A percentile compares a stretch with the other conserved stretches of the same genome.
These are phyloP conservation scores for Trichophyton schoenleinii DNA, from an alignment of 2,329 filamentous ascomycete genomes.

Conservation along the genomic window DNA sequence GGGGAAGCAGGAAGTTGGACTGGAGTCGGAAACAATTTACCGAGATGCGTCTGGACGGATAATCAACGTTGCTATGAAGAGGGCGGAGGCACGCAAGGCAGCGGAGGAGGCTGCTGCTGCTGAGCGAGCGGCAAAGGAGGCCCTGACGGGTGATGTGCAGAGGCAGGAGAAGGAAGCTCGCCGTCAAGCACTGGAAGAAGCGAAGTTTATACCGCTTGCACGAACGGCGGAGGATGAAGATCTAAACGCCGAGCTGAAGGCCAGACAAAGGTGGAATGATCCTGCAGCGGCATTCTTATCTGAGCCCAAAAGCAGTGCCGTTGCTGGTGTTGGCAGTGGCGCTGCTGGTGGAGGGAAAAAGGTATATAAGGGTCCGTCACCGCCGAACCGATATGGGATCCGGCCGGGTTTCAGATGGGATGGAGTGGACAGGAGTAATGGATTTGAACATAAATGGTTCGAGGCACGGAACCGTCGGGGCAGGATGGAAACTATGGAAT, in stretches of 20 bases:
- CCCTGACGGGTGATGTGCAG: constrained; percentile 77
- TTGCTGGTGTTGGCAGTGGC: constrained; percentile 42
- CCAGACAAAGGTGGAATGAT: constrained; percentile 76
- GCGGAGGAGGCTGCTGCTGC: constrained; percentile 57
- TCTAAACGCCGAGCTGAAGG: constrained; percentile 72
- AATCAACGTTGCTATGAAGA: constrained; percentile 82
- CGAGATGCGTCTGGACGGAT: constrained; percentile 89
- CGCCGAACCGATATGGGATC: constrained; percentile 90
- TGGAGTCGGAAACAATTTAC: constrained; percentile 38
- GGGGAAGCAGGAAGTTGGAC: constrained; percentile 1
- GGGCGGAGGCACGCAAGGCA: constrained; percentile 71
- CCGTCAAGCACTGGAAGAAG: constrained; percentile 61
- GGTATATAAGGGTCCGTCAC: constrained; percentile 63
- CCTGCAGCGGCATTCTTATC: constrained; percentile 71
- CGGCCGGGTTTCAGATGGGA: constrained; percentile 90
- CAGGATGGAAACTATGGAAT: constrained; percentile 68
- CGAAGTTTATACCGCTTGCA: constrained; percentile 68
- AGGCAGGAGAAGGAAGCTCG: constrained; percentile 51
- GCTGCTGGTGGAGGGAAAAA: constrained; percentile 45
- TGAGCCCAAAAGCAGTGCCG: constrained; percentile 45
- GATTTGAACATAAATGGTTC: constrained; percentile 89
- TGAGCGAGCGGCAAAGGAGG: constrained; percentile 54
- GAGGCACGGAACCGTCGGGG: constrained; percentile 67
- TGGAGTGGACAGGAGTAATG: constrained; percentile 85
- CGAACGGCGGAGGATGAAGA: constrained; percentile 71